Evolutionary conservation across 1,139 yeast species (phyloP), one percentile per base, ranked within the genome.

Genomic region (Pichia sp.): DNA sequence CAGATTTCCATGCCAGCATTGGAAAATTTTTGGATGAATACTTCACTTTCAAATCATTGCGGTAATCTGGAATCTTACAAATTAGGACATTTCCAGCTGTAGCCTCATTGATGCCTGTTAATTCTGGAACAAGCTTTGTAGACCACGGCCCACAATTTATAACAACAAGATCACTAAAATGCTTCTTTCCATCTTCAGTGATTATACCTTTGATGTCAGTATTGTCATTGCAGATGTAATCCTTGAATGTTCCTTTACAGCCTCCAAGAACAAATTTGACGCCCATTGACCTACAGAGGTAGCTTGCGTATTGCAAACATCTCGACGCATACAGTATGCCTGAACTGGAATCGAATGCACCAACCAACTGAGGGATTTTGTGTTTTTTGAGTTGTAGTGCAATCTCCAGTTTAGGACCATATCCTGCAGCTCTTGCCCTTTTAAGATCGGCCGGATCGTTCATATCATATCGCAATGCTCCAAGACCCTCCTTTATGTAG

Each of bases 71-170:
- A 41, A 68, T 68, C 55, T 52, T 54, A 13, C 58, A 23, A 13
- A 62, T 47, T 5, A 66, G 57, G 16, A 70, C 65, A 49, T 69
- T 71, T 8, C 75, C 76, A 4, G 67, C 66, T n/a, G 72, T 65
- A 0, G 72, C 75, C 58, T 73, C 75, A 53, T 65, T 64, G 36
- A 70, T 61, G 8, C 72, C 72, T 34, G 64, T 67, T 5, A 72
- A 59, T 50, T 68, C 71, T 4, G 67, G 67, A 5, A 74, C 64
- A 19, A 74, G 55, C 23, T 69, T 63, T 8, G 71, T 64, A 19
- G 74, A 62, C 77, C 77, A 74, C 7, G 76, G 72, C 32, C 78
- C 78, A 32, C 73, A 66, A 23, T 73, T 68, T 4, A 73, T 61
- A 46, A 75, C 64, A 11, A 68, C 72, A 13, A 70, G 58, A 48